These are phyloP conservation scores for Ustulina deusta DNA, from an alignment of 2,329 filamentous ascomycete species.

Conservation along the genomic window DNA sequence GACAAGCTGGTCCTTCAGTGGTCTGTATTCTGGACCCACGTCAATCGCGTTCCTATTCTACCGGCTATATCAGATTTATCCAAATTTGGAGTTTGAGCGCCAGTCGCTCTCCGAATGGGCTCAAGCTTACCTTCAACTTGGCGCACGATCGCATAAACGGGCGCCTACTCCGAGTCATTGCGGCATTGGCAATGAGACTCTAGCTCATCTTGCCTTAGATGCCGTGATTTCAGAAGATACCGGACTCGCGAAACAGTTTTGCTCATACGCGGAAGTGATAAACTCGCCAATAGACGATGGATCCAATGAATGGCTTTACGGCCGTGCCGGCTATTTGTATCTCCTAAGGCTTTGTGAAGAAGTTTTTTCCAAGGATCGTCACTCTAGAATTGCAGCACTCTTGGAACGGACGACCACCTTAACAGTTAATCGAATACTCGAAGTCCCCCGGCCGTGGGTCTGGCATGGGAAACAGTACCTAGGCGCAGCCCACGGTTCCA, in stretches of 20 bases:
- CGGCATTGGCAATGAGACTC: constrained; percentile 63
- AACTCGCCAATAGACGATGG: constrained; percentile 59
- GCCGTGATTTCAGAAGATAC: constrained; percentile 58
- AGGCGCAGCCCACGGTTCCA: constrained; percentile 74
- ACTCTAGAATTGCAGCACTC: constrained; percentile 61
- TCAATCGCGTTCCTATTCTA: constrained; percentile 69
- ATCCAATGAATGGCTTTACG: constrained; percentile 73
- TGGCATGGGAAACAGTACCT: constrained; percentile 73
- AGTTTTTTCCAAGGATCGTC: constrained; percentile 50
- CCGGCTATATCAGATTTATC: constrained; percentile 58
- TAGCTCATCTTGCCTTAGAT: constrained; percentile 60
- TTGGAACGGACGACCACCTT: constrained; percentile 66
- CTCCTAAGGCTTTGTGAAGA: constrained; percentile 71
- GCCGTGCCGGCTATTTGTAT: constrained; percentile 76
- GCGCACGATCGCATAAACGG: constrained; percentile 50
- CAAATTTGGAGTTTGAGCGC: constrained; percentile 57
- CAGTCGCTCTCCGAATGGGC: constrained; percentile 61
- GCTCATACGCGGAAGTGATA: constrained; percentile 57
- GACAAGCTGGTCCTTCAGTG: constrained; percentile 54
- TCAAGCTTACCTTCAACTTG: constrained; percentile 58
- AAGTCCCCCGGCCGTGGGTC: constrained; percentile 65
- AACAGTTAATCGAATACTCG: constrained; percentile 70
- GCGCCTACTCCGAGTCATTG: constrained; percentile 58
- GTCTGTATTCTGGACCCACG: constrained; percentile 66
- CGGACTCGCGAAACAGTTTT: constrained; percentile 55